Evolutionary conservation across 805 yeast genomes (phyloP).

Genomic region (Suhomyces sp.): DNA sequence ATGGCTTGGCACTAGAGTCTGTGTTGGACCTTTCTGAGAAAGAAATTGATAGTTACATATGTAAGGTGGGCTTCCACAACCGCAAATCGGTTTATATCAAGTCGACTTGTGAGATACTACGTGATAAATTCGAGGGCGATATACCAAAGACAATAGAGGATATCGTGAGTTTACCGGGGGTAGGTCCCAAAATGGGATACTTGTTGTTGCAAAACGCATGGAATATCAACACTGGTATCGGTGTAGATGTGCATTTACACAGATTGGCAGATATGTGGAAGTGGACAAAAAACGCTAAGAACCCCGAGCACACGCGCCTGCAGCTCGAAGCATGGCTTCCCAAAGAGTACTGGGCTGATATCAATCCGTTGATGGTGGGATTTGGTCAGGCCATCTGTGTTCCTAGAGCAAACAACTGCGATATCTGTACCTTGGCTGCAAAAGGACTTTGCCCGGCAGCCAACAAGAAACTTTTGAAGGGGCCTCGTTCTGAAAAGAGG

Average conservation of each 20-base stretch:
- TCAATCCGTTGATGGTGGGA: conserved; percentile 85
- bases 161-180: conserved; percentile 75
- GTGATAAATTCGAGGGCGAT: conserved; percentile 54
- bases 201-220: conserved; percentile 79
- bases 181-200: conserved; percentile 94
- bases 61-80: conserved; percentile 81
- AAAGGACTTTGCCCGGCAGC: conserved; percentile 57
- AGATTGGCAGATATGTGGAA: conserved; percentile 75
- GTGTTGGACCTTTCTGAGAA: conserved; percentile 48
- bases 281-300: conserved; percentile 60
- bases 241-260: conserved; percentile 90
- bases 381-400: conserved; percentile 89
- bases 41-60: conserved; percentile 63
- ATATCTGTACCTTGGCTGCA: conserved; percentile 56
- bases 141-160: conserved; percentile 70
- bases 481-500: conserved; percentile 25
- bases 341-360: conserved; percentile 69
- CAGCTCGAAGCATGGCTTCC: conserved; percentile 76
- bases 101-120: conserved; percentile 53
- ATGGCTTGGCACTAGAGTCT: conserved; percentile 60
- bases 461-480: conserved; percentile 41
- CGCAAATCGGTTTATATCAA: conserved; percentile 73
- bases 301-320: conserved; percentile 73
- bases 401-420: conserved; percentile 69
- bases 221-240: conserved; percentile 76